These are phyloP conservation scores for Polytolypa hystricis DNA, from an alignment of 2,329 filamentous ascomycete species.

Conservation along the genomic window DNA sequence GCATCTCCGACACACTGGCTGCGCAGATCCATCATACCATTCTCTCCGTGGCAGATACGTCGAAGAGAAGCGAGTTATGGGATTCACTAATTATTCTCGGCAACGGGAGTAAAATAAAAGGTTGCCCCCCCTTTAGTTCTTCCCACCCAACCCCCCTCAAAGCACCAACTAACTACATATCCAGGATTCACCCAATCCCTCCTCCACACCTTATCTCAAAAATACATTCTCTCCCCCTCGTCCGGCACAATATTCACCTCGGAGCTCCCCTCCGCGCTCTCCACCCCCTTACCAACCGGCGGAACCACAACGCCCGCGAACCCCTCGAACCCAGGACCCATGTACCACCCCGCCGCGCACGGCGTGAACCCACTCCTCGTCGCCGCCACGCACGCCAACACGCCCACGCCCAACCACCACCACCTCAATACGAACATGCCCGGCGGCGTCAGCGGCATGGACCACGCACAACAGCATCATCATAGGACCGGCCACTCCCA, in stretches of 20 bases:
- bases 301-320: constrained; percentile 69
- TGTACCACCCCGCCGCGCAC: constrained; percentile 45
- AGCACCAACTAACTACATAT: background rate
- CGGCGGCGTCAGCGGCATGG: constrained; percentile 15
- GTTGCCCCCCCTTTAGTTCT: constrained; percentile 21
- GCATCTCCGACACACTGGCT: constrained; percentile 71
- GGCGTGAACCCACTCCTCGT: constrained; percentile 84
- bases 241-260: constrained; percentile 95
- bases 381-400: constrained; percentile 58
- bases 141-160: background rate
- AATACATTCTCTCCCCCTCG: constrained; percentile 82
- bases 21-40: constrained; percentile 75
- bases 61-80: constrained; percentile 79
- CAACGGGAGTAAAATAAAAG: constrained; percentile 61
- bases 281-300: constrained; percentile 80
- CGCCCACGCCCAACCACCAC: constrained; percentile 28
- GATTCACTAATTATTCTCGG: constrained; percentile 85
- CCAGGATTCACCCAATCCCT: constrained; percentile 83
- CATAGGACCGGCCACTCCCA: constrained; percentile 54
- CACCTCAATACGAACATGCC: constrained; percentile 25
- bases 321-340: constrained; percentile 36
- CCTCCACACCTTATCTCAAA: constrained; percentile 62
- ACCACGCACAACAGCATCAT: constrained; percentile 32
- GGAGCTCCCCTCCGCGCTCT: constrained; percentile 86
- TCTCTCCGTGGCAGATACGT: constrained; percentile 69